Conservation (phyloP, 108 stramenopile species). For the Licmophora abbreviata region DNA sequence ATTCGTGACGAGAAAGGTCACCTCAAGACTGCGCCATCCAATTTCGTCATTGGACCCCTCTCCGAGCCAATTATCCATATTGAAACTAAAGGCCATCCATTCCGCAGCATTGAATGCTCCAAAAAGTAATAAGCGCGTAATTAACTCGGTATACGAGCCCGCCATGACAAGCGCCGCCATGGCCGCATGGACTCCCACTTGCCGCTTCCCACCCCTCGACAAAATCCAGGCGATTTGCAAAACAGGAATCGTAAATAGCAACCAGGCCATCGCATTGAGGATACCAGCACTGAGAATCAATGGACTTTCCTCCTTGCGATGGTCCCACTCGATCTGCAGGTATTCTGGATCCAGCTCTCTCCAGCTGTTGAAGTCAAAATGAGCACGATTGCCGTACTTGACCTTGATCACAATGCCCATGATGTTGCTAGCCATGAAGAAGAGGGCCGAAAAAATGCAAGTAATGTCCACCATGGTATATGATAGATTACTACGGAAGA, state of each 20-base stretch:
- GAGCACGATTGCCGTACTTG: neutral
- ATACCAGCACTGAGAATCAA: conserved; percentile 11
- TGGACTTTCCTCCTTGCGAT: conserved; percentile 17
- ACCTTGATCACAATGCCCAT: conserved; percentile 1
- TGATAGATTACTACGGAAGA: too few relatives aligned
- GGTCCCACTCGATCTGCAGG: conserved; percentile 46
- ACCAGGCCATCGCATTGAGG: conserved; percentile 53
- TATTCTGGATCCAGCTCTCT: conserved; percentile 50
- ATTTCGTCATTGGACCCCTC: conserved; percentile 29
- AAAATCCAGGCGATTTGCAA: conserved; percentile 61
- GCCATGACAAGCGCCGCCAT: conserved; percentile 44
- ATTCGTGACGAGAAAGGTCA: conserved; percentile 34
- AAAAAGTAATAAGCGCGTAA: conserved; percentile 40
- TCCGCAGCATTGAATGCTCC: conserved; percentile 39
- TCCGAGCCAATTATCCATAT: conserved; percentile 50
- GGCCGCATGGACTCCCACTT: conserved; percentile 37
- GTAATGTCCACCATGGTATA: conserved; percentile 11
- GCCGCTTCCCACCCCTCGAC: conserved; percentile 36
- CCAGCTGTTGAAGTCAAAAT: conserved; percentile 23
- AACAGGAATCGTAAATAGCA: conserved; percentile 54
- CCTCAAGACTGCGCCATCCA: conserved; percentile 70
- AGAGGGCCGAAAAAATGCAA: conserved; percentile 16
- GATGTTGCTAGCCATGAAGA: conserved; percentile 2
- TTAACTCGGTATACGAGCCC: conserved; percentile 53
- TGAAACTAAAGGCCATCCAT: conserved; percentile 53